Conservation (phyloP, 352 stramenopile genomes). For the Phytopythium delawarense region DNA sequence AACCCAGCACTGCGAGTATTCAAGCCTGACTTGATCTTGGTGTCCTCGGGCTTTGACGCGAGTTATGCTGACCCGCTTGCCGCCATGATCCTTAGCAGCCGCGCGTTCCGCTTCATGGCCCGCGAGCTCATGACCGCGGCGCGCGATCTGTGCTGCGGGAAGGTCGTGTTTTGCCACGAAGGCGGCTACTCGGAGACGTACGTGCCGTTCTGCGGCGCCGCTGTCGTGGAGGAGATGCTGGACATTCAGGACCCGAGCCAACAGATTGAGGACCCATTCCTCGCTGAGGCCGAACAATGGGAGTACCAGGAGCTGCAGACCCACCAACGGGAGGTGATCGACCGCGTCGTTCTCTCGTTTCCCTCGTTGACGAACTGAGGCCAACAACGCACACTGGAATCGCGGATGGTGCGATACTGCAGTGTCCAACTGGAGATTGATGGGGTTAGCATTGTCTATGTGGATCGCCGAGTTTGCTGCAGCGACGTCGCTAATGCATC, state of each 20-base stretch:
- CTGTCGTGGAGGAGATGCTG: slow-evolving; percentile 71
- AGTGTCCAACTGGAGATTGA: too few species aligned
- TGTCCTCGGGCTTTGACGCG: slow-evolving; percentile 75
- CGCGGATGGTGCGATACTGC: too few species aligned
- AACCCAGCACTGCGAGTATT: slow-evolving; percentile 64
- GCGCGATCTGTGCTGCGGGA: slow-evolving; percentile 34
- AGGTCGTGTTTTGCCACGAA: slow-evolving; percentile 76
- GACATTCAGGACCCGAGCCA: slow-evolving; percentile 34
- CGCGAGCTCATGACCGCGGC: slow-evolving; percentile 43
- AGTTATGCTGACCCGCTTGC: slow-evolving; percentile 80
- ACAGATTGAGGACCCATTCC: slow-evolving; percentile 58
- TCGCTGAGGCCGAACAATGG: slow-evolving; percentile 59
- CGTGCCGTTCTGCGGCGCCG: slow-evolving; percentile 87
- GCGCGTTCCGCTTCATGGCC: slow-evolving; percentile 66
- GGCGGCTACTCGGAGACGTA: slow-evolving; percentile 86
- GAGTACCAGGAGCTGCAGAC: slow-evolving; percentile 74
- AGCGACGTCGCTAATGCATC: neutral
- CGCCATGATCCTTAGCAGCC: slow-evolving; percentile 81
- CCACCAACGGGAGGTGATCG: slow-evolving; percentile 55
- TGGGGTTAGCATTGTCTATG: too few species aligned
- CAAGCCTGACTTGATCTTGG: slow-evolving; percentile 72
- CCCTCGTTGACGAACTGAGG: neutral
- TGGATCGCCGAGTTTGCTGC: neutral
- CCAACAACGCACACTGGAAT: too few species aligned
- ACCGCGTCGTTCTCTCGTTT: slow-evolving; percentile 21